Base-by-base conservation (phyloP, 441 rosid species). In the Corymbia calophylla region DNA sequence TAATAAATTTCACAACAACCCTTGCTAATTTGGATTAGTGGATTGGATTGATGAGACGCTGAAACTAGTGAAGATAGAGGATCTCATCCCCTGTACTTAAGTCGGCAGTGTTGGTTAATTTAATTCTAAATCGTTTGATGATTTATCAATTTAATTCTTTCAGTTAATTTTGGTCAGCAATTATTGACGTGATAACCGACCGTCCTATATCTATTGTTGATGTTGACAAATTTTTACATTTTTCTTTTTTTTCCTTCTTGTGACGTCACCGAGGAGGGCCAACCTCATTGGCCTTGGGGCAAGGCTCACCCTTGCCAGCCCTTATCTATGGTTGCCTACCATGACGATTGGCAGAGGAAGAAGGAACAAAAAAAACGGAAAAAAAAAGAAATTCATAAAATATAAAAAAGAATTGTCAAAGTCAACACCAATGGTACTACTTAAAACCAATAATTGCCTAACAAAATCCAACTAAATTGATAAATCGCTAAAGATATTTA, bases 381-480 rank as follows among this genome's bases (percentile, higher is more conserved):
- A 53, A 53, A 18, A 53, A 53, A 53, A 53, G 55, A 53, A 53
- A 16, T 11, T 0, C 8, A 58, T 9, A 58, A 58, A 25, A 9
- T 58, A 9, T 9, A 58, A 58, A 58, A 25, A 58, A 58, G 27
- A 5, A 11, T 8, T 19, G 9, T 10, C 23, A 3, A 58, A 25
- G 64, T 58, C 29, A 25, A 6, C 15, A 1, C 7, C 5, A 10
- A 3, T 1, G 1, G 1, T 58, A 14, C 15, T 3, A 58, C 9
- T 29, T 27, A 11, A 6, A 6, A 55, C 44, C 9, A 55, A 19
- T 25, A 7, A 55, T 55, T 55, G 44, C 44, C 44, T 39, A 39
- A 39, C 44, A 39, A 39, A 39, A 39, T 39, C 44, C 44, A 15
- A 58, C n/a, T 25, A 21, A 11, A 56, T 56, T 56, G 27, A 2